Evolutionary conservation across 495 filamentous ascomycete genomes (phyloP).

Genomic region (Sphaerosporella brunnea): DNA sequence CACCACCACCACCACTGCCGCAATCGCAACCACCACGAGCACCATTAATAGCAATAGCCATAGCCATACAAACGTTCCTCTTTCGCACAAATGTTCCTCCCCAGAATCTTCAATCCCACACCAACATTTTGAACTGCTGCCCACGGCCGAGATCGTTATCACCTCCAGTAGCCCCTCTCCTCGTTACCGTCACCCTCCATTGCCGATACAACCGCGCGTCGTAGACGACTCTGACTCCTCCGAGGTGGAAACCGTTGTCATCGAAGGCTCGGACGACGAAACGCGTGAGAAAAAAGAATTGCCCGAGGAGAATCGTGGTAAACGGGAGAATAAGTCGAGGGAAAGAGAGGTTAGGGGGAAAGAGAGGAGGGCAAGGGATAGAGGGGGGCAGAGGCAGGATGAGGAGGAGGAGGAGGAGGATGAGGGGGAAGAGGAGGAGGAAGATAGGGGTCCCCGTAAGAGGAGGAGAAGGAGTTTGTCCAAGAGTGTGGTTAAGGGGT

Average conservation of each 20-base stretch:
- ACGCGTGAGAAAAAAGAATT: constrained; percentile 13
- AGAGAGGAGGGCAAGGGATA: neutral
- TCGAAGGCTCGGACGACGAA: constrained; percentile 9
- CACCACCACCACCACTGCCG: constrained; percentile 9
- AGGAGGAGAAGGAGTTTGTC: constrained; percentile 2
- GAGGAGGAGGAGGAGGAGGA: constrained; percentile 1
- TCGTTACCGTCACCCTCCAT: no score
- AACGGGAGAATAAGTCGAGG: neutral
- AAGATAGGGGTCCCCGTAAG: constrained; percentile 10
- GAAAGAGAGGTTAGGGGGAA: neutral
- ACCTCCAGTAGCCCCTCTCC: neutral
- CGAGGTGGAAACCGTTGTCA: constrained; percentile 22
- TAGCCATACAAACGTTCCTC: constrained; percentile 3
- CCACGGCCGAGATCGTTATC: neutral
- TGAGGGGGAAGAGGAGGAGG: constrained; percentile 3
- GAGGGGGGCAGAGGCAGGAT: neutral
- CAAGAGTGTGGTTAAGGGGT: neutral
- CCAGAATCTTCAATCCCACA: no score
- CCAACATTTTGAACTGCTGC: no score
- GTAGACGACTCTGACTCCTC: constrained; percentile 7
- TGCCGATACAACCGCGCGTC: no score
- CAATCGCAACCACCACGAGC: neutral
- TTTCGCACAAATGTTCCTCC: constrained; percentile 10
- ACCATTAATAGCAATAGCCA: constrained; percentile 6
- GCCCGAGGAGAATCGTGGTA: constrained; percentile 13